Evolutionary conservation across 768 basidiomycete genomes (phyloP), one percentile per base, ranked within the genome.

Genomic region (Ramaria rubella): DNA sequence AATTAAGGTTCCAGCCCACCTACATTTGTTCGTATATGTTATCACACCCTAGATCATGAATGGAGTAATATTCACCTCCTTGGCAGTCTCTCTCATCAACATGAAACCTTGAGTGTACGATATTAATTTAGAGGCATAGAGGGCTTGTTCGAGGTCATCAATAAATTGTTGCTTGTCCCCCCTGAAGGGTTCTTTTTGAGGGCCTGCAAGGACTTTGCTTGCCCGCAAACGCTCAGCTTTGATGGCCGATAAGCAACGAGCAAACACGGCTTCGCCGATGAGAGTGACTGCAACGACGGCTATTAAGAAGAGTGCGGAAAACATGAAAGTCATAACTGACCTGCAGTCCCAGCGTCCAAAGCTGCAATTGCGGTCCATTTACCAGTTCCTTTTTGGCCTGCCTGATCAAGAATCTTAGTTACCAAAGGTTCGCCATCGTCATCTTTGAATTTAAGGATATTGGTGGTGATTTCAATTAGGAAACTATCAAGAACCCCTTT

Each of bases 61-160:
- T 26, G 19, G 54, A 23, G 17, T 17, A 45, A 5, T 34, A 65
- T 72, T 56, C 46, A 84, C 87, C 80, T 96, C 94, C 72, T 92
- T 91, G 43, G 94, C 96, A 49, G 94, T 94, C 74, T 97, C 89
- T 62, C 96, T 81, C 94, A 99, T 96, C 67, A 99, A 83, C 85
- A 99, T 95, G 80, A 98, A 99, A 62, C 96, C 96, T 75, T 99
- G 96, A 4, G 95, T 91, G 79, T 99, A 99, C 29, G 95, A 98
- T 67, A 97, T 95, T 72, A 99, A 94, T 81, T 99, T 99, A 65
- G 94, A 96, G 50, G 95, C 96, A 75, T 99, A 99, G 58, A 99
- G 80, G 48, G 95, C 96, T 72, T 98, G 96, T 75, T 98, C 96
- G 60, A 99, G 87, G 73, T 99, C 96, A 69, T 96, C 90, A 70